Conservation (phyloP, 169 alveolate species). For the Eimeria falciformis region DNA sequence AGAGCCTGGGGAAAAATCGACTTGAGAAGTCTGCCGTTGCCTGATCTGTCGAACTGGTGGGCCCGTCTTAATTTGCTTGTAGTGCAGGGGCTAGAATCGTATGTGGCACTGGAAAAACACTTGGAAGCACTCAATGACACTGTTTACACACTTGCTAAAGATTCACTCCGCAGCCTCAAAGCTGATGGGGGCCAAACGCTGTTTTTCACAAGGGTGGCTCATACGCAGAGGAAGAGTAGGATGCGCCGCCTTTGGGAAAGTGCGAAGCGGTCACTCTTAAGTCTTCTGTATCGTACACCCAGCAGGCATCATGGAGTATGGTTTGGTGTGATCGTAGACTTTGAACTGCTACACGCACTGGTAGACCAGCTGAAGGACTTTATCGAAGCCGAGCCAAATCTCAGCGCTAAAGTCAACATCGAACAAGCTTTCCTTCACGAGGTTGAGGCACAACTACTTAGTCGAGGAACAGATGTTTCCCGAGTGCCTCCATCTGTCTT, state of each 20-base stretch:
- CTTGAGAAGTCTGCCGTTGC: conserved; percentile 64
- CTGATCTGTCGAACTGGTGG: conserved; percentile 76
- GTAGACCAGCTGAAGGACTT: conserved; percentile 52
- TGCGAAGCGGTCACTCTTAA: conserved; percentile 25
- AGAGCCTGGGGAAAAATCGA: conserved; percentile 63
- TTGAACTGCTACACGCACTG: conserved; percentile 20
- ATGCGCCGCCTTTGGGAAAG: conserved; percentile 50
- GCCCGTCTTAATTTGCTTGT: conserved; percentile 60
- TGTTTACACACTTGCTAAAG: conserved; percentile 65
- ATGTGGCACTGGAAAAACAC: conserved; percentile 52
- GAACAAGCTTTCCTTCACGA: conserved; percentile 70
- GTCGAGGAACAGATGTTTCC: conserved; percentile 4
- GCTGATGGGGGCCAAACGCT: conserved; percentile 59
- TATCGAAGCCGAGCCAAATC: conserved; percentile 30
- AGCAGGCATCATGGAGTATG: conserved; percentile 69
- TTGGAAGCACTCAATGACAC: conserved; percentile 66
- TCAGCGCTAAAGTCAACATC: background rate
- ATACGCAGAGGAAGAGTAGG: conserved; percentile 6
- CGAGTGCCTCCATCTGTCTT: conserved; percentile 65
- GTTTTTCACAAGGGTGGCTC: conserved; percentile 63
- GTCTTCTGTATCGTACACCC: conserved; percentile 61
- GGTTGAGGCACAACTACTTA: conserved; percentile 41
- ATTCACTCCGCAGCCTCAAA: conserved; percentile 23
- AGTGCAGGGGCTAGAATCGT: conserved; percentile 45
- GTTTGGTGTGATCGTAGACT: conserved; percentile 72